Conservation (phyloP, 108 stramenopile species). For the Pseudonitzschia delicatissima region DNA sequence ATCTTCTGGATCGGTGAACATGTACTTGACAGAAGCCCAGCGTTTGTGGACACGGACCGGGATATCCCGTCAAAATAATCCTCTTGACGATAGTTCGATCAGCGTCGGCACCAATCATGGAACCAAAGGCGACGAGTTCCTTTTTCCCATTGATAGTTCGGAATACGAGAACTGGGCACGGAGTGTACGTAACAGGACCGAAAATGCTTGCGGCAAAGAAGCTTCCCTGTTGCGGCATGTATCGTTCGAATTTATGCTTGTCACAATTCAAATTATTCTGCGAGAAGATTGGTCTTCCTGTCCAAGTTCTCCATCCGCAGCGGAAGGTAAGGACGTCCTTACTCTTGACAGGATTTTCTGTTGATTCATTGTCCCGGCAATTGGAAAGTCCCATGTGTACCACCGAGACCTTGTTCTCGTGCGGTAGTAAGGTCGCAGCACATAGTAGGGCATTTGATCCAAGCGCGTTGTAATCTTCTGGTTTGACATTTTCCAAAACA, state of each 20-base stretch:
- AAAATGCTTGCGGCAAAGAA: constrained; percentile 90
- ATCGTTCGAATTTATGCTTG: constrained; percentile 98
- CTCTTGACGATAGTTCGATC: constrained; percentile 96
- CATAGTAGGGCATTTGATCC: constrained; percentile 57
- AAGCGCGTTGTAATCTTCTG: constrained; percentile 37
- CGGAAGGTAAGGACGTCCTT: constrained; percentile 91
- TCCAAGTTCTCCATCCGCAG: constrained; percentile 94
- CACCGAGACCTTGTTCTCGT: constrained; percentile 95
- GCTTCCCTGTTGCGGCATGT: constrained; percentile 83
- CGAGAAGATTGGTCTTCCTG: constrained; percentile 90
- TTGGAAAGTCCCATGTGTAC: constrained; percentile 90
- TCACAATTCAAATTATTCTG: constrained; percentile 96
- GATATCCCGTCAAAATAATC: constrained; percentile 94
- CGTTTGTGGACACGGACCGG: constrained; percentile 97
- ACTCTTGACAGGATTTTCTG: constrained; percentile 76
- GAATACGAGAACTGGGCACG: constrained; percentile 86
- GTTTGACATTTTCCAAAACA: constrained; percentile 68
- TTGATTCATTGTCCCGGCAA: neutral
- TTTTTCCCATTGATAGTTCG: constrained; percentile 50
- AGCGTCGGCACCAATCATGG: constrained; percentile 92
- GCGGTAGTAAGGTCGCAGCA: constrained; percentile 84
- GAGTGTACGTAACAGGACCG: constrained; percentile 93
- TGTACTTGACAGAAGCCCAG: constrained; percentile 95
- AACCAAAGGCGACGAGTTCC: constrained; percentile 89
- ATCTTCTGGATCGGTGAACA: constrained; percentile 98